A percentile compares a stretch with the other conserved stretches of the same genome.
Evolutionary conservation across 2,329 filamentous ascomycete genomes (phyloP).

Genomic region (Ophiocordyceps unilateralis): DNA sequence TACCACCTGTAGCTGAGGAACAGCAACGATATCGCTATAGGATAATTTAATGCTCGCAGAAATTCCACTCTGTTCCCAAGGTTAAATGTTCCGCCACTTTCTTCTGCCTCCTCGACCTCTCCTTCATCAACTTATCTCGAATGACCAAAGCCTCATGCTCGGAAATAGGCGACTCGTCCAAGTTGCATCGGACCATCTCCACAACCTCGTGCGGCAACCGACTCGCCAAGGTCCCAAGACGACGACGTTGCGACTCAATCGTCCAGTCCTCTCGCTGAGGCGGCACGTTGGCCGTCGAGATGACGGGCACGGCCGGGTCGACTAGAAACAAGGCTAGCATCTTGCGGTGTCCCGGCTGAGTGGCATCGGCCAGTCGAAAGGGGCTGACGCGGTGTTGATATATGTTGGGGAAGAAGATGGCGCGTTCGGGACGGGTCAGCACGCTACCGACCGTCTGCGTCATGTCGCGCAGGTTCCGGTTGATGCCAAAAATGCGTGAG

Average conservation of each 20-base stretch:
- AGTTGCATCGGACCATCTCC: too few species aligned
- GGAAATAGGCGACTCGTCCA: too few species aligned
- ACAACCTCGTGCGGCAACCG: too few species aligned
- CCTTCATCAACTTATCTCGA: neutral
- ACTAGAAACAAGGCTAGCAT: constrained; percentile 44
- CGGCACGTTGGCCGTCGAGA: constrained; percentile 26
- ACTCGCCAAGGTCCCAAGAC: too few species aligned
- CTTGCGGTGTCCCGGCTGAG: constrained; percentile 37
- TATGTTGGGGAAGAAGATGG: constrained; percentile 38
- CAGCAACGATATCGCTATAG: too few species aligned
- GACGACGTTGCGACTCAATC: neutral
- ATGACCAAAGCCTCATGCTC: neutral
- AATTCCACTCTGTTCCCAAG: neutral
- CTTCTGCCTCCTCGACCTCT: neutral
- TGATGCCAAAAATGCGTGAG: constrained; percentile 16
- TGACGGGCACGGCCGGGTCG: constrained; percentile 31
- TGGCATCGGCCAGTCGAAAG: constrained; percentile 33
- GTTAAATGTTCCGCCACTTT: neutral
- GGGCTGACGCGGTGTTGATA: constrained; percentile 32
- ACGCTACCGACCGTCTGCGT: constrained; percentile 27
- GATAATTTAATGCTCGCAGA: neutral
- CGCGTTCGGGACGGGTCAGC: constrained; percentile 24
- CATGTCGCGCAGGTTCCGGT: constrained; percentile 1
- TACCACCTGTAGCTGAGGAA: too few species aligned
- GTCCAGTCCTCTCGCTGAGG: constrained; percentile 25